phyloP scores from a whole-genome alignment of 441 rosid genomes.

The Syzygium malaccense region DNA sequence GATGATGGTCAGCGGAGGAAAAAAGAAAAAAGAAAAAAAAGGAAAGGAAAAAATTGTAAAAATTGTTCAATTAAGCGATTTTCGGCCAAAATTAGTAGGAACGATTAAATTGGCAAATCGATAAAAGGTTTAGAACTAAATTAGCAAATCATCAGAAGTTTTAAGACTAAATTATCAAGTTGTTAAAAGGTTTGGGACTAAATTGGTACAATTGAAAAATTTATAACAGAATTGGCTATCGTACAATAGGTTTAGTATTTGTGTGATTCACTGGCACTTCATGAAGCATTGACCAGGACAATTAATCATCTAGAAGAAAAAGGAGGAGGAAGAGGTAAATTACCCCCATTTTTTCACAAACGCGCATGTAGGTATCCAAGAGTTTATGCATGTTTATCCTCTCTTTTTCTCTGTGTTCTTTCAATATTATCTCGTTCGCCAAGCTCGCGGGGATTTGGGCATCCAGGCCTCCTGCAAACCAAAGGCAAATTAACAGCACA shows the following conservation, averaged over 20 bases:
- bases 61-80: too few relatives aligned
- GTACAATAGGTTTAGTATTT: neutral
- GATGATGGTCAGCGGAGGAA: too few relatives aligned
- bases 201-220: too few relatives aligned
- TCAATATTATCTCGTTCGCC: conserved; percentile 50
- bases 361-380: conserved; percentile 41
- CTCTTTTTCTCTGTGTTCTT: conserved; percentile 47
- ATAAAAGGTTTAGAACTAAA: too few relatives aligned
- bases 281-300: neutral
- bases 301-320: neutral
- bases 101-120: too few relatives aligned
- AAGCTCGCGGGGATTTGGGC: conserved; percentile 49
- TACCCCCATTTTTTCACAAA: conserved; percentile 69
- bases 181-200: too few relatives aligned
- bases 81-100: too few relatives aligned
- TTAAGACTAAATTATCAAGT: too few relatives aligned
- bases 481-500: neutral
- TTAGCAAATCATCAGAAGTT: too few relatives aligned
- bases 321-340: conserved; percentile 7
- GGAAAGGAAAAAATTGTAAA: too few relatives aligned
- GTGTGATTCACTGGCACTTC: neutral
- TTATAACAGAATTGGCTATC: too few relatives aligned
- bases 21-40: too few relatives aligned
- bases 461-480: conserved; percentile 50
- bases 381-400: conserved; percentile 38